A percentile compares a stretch with the other conserved stretches of the same genome.
phyloP scores from a whole-genome alignment of 2,329 filamentous ascomycete species.

The Neofusicoccum sp. region DNA sequence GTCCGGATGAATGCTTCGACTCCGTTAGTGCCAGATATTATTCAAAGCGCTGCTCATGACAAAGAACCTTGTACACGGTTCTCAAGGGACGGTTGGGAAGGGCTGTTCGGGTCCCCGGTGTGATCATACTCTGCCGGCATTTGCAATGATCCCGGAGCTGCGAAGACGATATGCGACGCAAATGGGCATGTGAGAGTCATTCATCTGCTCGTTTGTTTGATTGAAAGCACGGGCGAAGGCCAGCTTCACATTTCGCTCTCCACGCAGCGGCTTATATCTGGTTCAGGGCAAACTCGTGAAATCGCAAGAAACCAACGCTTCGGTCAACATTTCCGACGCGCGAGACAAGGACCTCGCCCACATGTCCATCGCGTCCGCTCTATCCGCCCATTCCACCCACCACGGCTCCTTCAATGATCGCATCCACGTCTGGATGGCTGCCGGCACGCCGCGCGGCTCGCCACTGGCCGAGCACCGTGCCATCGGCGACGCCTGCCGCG shows the following conservation, averaged over 20 bases:
- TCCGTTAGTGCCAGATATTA: too few species aligned
- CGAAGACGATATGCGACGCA: too few species aligned
- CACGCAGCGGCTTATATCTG: not conserved
- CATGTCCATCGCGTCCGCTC: conserved; percentile 36
- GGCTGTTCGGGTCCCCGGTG: too few species aligned
- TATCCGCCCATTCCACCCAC: conserved; percentile 31
- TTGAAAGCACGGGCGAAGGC: too few species aligned
- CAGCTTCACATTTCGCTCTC: not conserved
- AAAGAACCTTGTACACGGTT: too few species aligned
- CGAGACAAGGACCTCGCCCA: conserved; percentile 37
- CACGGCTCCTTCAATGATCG: conserved; percentile 39
- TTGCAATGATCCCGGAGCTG: too few species aligned
- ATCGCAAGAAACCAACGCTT: conserved; percentile 33
- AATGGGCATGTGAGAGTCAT: too few species aligned
- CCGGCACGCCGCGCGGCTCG: conserved; percentile 48
- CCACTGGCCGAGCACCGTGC: conserved; percentile 38
- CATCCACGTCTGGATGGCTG: conserved; percentile 50
- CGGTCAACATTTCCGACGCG: conserved; percentile 35
- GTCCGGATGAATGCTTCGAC: too few species aligned
- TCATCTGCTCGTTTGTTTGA: too few species aligned
- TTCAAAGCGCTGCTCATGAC: too few species aligned
- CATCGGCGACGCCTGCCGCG: conserved; percentile 42
- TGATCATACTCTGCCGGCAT: too few species aligned
- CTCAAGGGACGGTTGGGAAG: too few species aligned
- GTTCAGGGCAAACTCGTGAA: conserved; percentile 39